These are phyloP conservation scores for Oryza glaberrima DNA, from an alignment of 176 grass and related monocot genomes.

Conservation along the genomic window DNA sequence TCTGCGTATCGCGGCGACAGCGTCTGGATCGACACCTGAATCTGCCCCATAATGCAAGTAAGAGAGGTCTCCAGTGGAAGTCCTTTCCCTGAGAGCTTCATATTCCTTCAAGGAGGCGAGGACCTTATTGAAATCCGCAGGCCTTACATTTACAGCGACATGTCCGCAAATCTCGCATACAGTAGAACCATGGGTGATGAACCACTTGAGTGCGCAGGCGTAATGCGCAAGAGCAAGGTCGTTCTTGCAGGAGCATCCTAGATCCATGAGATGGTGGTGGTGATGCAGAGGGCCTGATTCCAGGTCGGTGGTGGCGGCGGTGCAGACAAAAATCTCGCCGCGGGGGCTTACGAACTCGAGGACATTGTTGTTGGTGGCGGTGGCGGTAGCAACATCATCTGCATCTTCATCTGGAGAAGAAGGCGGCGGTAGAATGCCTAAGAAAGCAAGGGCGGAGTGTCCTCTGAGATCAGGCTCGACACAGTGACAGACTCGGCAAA, in stretches of 20 bases:
- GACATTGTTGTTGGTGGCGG: slow-evolving; percentile 3
- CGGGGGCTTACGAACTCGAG: slow-evolving; percentile 78
- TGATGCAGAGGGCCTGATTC: slow-evolving; percentile 68
- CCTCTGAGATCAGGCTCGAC: slow-evolving; percentile 75
- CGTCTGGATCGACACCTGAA: slow-evolving; percentile 67
- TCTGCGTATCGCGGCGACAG: slow-evolving; percentile 77
- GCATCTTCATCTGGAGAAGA: slow-evolving; percentile 7
- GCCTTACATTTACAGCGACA: slow-evolving; percentile 62
- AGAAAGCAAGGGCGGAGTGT: slow-evolving; percentile 63
- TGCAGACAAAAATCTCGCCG: slow-evolving; percentile 84
- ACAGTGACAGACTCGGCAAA: slow-evolving; percentile 90
- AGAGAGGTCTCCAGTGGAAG: slow-evolving; percentile 63
- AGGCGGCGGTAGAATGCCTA: slow-evolving; percentile 59
- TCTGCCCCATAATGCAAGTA: slow-evolving; percentile 43
- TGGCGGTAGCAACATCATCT: background rate
- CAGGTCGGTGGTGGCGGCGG: slow-evolving; percentile 42
- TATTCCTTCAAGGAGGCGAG: slow-evolving; percentile 81
- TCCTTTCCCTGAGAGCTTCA: slow-evolving; percentile 72
- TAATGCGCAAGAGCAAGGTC: slow-evolving; percentile 85
- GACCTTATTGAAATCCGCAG: slow-evolving; percentile 78
- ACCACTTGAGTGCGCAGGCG: slow-evolving; percentile 94
- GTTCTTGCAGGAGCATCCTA: slow-evolving; percentile 95
- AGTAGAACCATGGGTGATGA: slow-evolving; percentile 82
- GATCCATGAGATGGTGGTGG: slow-evolving; percentile 62
- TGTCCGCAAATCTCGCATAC: slow-evolving; percentile 82